phyloP scores from a whole-genome alignment of 495 filamentous ascomycete genomes.

The Penicillium coprophilum region DNA sequence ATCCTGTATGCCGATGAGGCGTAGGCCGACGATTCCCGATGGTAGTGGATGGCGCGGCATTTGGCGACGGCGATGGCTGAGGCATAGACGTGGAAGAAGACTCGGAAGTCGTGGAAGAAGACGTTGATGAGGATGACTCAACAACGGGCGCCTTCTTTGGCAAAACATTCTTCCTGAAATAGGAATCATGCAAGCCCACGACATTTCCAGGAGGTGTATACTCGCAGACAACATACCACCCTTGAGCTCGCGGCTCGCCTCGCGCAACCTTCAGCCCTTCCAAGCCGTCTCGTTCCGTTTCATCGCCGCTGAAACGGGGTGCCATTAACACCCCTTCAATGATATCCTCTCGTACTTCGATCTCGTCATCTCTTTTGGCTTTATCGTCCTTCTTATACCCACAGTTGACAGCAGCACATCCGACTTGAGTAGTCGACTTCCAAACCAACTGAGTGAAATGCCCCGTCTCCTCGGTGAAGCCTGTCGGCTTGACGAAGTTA shows the following conservation, averaged over 20 bases:
- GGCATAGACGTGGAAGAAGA: constrained; percentile 2
- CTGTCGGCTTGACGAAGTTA: constrained; percentile 52
- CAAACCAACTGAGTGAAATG: constrained; percentile 88
- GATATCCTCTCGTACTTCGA: neutral
- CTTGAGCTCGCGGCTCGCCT: constrained; percentile 35
- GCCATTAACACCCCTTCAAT: neutral
- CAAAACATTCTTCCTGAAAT: constrained; percentile 41
- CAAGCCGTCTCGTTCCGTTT: constrained; percentile 6
- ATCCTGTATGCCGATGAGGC: constrained; percentile 5
- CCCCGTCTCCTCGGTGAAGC: constrained; percentile 65
- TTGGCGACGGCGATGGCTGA: constrained; percentile 1
- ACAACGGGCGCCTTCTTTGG: constrained; percentile 10
- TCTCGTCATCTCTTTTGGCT: neutral
- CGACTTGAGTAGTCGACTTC: constrained; percentile 66
- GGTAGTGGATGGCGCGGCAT: constrained; percentile 1
- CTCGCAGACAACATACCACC: constrained; percentile 81
- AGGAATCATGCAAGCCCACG: constrained; percentile 55
- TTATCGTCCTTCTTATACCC: constrained; percentile 28
- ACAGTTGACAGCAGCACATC: constrained; percentile 66
- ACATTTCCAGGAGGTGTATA: constrained; percentile 77
- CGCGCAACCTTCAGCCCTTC: neutral
- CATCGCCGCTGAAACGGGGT: constrained; percentile 7
- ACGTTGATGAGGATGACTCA: constrained; percentile 3
- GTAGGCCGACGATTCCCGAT: neutral
- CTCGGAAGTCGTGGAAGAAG: constrained; percentile 17